Percentiles rank a stretch among this genome's conserved stretches.
Conservation (phyloP, 139 green algal species). For the Desmodesmus armatus region DNA sequence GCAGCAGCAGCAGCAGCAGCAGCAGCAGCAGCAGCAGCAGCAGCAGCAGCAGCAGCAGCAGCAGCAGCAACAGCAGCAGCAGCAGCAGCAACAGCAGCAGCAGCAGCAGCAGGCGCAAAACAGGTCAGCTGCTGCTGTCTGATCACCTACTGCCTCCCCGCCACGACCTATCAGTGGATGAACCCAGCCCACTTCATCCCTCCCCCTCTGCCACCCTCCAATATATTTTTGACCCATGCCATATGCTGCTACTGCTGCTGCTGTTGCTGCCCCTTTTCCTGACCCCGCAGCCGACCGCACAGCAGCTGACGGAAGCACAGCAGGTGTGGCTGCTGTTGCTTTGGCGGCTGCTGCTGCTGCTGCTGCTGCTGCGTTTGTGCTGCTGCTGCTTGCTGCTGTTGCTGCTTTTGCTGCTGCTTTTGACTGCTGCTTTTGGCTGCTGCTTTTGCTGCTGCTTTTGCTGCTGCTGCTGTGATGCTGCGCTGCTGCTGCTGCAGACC, state of each 20-base stretch:
- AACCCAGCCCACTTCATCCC: no score
- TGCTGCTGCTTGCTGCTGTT: not conserved
- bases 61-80: not conserved
- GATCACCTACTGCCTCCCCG: not conserved
- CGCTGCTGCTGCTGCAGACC: no score
- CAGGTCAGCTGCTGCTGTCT: not conserved
- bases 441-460: not conserved
- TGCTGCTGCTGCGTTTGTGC: not conserved
- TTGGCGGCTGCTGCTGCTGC: not conserved
- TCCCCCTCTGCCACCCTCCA: no score
- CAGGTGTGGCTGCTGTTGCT: not conserved
- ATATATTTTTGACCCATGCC: no score
- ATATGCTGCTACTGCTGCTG: not conserved
- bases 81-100: no score
- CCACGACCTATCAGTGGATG: no score
- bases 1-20: not conserved
- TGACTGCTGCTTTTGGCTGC: not conserved
- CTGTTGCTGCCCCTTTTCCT: not conserved
- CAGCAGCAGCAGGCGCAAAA: no score
- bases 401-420: not conserved
- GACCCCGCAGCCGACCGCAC: no score
- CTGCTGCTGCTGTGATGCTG: not conserved
- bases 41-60: not conserved
- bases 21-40: conserved; percentile 1
- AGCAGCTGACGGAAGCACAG: no score